Conservation (phyloP, 257 asterid species). For the Capsicum chinense region DNA sequence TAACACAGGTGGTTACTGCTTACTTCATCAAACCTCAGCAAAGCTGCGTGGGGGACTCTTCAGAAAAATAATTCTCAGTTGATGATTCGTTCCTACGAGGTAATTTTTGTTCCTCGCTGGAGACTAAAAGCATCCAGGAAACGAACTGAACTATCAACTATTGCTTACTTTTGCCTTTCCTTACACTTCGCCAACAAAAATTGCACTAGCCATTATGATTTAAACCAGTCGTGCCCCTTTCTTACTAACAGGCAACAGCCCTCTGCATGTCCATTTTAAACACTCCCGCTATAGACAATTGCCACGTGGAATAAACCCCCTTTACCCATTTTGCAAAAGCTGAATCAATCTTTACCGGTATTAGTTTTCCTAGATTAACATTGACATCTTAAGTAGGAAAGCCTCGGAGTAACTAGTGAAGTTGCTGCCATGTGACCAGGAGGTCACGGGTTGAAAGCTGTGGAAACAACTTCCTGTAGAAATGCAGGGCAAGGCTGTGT, state of each 20-base stretch:
- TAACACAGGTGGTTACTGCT: conserved; percentile 83
- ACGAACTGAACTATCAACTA: background rate
- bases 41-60: conserved; percentile 99
- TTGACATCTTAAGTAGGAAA: background rate
- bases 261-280: background rate
- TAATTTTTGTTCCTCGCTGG: background rate
- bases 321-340: background rate
- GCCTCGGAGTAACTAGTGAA: too few relatives aligned
- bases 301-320: background rate
- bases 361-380: background rate
- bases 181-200: background rate
- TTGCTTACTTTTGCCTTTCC: background rate
- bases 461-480: too few relatives aligned
- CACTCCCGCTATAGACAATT: background rate
- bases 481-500: too few relatives aligned
- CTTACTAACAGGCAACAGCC: background rate
- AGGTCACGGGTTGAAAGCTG: too few relatives aligned
- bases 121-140: too few relatives aligned
- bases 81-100: conserved; percentile 99
- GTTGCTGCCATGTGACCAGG: too few relatives aligned
- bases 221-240: background rate
- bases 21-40: conserved; percentile 95
- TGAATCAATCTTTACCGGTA: background rate
- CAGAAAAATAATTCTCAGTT: conserved; percentile 94
- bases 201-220: background rate